A percentile compares a stretch with the other conserved stretches of the same genome.
These are phyloP conservation scores for Ceratonia siliqua DNA, from an alignment of 306 rosid genomes.

Conservation along the genomic window DNA sequence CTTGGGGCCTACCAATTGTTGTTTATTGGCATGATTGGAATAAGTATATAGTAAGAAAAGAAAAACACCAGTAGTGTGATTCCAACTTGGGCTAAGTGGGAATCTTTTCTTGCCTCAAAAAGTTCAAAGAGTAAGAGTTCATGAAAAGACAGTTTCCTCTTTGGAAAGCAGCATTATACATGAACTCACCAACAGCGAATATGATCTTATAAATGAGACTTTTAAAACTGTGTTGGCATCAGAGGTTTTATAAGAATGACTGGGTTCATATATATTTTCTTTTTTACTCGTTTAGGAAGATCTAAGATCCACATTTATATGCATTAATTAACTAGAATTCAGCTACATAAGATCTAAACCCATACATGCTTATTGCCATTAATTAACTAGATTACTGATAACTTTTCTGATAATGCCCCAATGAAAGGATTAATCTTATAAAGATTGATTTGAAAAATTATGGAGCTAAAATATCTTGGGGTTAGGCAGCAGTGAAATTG, in stretches of 20 bases:
- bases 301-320: neutral
- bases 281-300: neutral
- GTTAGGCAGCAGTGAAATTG: neutral
- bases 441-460: neutral
- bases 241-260: neutral
- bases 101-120: constrained; percentile 28
- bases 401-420: too few relatives aligned
- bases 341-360: too few relatives aligned
- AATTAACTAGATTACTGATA: too few relatives aligned
- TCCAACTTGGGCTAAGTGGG: constrained; percentile 11
- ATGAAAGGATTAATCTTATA: too few relatives aligned
- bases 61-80: neutral
- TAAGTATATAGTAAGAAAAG: neutral
- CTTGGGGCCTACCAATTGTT: constrained; percentile 19
- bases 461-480: neutral
- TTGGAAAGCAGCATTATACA: neutral
- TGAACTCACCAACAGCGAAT: neutral
- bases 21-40: constrained; percentile 16
- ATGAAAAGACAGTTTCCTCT: constrained; percentile 16
- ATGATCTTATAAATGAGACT: neutral
- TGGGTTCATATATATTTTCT: neutral
- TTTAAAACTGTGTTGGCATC: neutral
- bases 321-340: too few relatives aligned
- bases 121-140: neutral
- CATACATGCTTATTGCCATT: too few relatives aligned